Percentiles rank a stretch among this genome's conserved stretches.
Evolutionary conservation across 2,329 filamentous ascomycete genomes (phyloP).

Genomic region (Pestalotiopsis sp.): DNA sequence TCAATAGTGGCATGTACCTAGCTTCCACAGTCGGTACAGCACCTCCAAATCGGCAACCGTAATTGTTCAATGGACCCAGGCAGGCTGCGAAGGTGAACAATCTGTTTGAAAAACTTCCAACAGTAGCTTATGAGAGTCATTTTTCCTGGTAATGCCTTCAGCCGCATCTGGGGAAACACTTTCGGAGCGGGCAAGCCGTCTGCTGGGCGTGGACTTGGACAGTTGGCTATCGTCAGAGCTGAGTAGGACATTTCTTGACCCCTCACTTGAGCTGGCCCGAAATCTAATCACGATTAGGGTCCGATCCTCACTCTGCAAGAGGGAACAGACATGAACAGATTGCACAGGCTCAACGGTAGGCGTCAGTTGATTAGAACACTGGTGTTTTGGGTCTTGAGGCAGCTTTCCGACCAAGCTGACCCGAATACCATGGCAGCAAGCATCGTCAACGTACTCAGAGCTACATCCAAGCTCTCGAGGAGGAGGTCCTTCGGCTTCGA

Average conservation of each 20-base stretch:
- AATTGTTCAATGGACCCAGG: too few relatives aligned
- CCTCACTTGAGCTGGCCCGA: too few relatives aligned
- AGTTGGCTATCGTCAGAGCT: not conserved
- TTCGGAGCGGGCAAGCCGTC: not conserved
- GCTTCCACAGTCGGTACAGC: too few relatives aligned
- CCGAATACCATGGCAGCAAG: not conserved
- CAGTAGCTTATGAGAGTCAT: too few relatives aligned
- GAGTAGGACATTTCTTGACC: not conserved
- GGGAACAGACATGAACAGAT: not conserved
- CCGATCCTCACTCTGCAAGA: not conserved
- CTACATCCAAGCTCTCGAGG: slow-evolving; percentile 4
- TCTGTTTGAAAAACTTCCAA: too few relatives aligned
- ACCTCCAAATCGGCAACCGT: too few relatives aligned
- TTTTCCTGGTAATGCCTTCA: not conserved
- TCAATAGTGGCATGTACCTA: too few relatives aligned
- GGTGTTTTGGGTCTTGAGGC: too few relatives aligned
- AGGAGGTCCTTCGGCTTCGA: slow-evolving; percentile 4
- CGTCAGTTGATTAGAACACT: not conserved
- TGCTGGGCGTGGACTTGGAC: not conserved
- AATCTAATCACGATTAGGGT: not conserved
- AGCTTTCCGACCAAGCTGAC: too few relatives aligned
- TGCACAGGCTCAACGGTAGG: slow-evolving; percentile 4
- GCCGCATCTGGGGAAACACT: not conserved
- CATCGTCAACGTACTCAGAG: slow-evolving; percentile 7
- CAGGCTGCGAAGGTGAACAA: too few relatives aligned